A percentile compares a stretch with the other conserved stretches of the same genome.
Conservation (phyloP, 2,329 filamentous ascomycete genomes). For the Waltergamsia citrina region DNA sequence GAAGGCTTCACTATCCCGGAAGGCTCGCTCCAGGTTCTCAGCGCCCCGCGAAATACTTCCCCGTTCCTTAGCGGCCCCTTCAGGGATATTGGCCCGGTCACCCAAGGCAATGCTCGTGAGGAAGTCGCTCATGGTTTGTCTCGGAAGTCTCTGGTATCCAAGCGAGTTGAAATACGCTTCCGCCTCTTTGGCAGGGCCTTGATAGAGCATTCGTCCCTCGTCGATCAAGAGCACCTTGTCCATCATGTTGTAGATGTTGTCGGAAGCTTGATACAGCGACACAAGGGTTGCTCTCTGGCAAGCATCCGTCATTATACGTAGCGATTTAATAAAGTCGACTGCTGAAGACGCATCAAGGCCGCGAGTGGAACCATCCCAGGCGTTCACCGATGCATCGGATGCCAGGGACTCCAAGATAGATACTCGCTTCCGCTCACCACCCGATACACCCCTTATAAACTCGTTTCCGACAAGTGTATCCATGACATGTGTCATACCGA, state of each 20-base stretch:
- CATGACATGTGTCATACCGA: constrained; percentile 48
- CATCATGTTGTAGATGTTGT: constrained; percentile 60
- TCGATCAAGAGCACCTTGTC: constrained; percentile 63
- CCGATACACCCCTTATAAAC: constrained; percentile 56
- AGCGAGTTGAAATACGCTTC: constrained; percentile 54
- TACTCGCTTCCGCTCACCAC: constrained; percentile 60
- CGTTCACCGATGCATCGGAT: constrained; percentile 47
- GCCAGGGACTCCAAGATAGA: constrained; percentile 58
- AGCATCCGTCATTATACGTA: constrained; percentile 56
- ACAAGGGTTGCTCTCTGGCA: constrained; percentile 51
- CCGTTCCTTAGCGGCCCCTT: too few relatives aligned
- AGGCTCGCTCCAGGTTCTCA: too few relatives aligned
- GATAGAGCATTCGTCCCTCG: constrained; percentile 56
- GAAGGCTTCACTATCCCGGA: too few relatives aligned
- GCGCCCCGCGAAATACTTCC: too few relatives aligned
- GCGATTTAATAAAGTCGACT: constrained; percentile 47
- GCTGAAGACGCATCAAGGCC: constrained; percentile 59
- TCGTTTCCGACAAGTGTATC: constrained; percentile 62
- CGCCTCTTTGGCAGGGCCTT: constrained; percentile 49
- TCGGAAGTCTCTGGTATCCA: constrained; percentile 53
- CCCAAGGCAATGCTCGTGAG: constrained; percentile 57
- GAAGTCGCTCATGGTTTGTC: constrained; percentile 56
- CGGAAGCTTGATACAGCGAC: constrained; percentile 60
- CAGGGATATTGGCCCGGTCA: too few relatives aligned
- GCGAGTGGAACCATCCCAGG: constrained; percentile 59